Conservation (phyloP, 352 stramenopile genomes). For the Pythium brachiatum region DNA sequence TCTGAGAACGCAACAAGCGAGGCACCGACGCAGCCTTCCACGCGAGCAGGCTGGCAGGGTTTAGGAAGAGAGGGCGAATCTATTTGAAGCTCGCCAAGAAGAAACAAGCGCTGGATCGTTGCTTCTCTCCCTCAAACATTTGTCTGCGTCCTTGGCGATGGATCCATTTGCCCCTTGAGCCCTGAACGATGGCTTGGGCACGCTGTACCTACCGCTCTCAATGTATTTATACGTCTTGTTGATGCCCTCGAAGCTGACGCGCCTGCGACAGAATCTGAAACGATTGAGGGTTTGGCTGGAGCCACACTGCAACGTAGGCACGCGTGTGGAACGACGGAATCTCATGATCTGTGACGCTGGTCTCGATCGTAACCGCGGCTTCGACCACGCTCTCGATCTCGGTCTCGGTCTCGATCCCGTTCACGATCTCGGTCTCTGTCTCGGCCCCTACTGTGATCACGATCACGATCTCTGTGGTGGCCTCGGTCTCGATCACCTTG, state of each 20-base stretch:
- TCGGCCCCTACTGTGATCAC: not conserved
- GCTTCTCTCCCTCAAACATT: not conserved
- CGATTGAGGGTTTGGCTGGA: not conserved
- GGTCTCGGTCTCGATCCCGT: not conserved
- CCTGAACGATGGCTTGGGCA: not conserved
- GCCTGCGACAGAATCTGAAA: not conserved
- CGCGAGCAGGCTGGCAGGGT: not conserved
- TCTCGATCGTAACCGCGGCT: not conserved
- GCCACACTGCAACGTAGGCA: not conserved
- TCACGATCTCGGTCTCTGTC: not conserved
- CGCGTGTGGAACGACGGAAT: not conserved
- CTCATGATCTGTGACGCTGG: not conserved
- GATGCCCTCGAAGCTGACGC: not conserved
- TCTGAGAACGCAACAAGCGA: conserved; percentile 6
- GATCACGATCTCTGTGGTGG: not conserved
- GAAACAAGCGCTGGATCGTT: not conserved
- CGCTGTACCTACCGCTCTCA: not conserved
- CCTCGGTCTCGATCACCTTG: not conserved
- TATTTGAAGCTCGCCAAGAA: conserved; percentile 7
- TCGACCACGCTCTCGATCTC: conserved; percentile 1
- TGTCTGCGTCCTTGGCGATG: not conserved
- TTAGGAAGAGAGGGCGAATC: not conserved
- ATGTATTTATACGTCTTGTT: conserved; percentile 4
- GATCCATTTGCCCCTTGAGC: not conserved
- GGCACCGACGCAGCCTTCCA: not conserved